Percentiles rank a stretch among this genome's conserved stretches.
Conservation (phyloP, 1,139 yeast species). For the Kurtzmaniella quercitrusa region DNA sequence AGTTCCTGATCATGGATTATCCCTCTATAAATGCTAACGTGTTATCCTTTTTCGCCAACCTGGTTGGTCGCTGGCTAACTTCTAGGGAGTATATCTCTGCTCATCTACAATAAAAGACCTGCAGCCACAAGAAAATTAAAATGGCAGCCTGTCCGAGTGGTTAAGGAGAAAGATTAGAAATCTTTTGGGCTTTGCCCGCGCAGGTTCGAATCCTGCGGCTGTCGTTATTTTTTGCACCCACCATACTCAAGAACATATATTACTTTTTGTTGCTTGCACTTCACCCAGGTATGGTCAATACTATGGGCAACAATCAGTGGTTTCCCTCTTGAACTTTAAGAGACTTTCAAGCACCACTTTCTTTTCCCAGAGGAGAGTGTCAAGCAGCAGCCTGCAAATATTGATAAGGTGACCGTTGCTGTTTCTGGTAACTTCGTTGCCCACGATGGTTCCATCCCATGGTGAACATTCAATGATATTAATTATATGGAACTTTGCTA, state of each 20-base stretch:
- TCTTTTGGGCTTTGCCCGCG: slow-evolving; percentile 35
- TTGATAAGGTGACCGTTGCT: slow-evolving; percentile 5
- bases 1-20: no score
- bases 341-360: neutral
- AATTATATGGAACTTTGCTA: neutral
- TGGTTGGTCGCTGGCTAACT: no score
- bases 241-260: neutral
- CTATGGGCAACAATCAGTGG: slow-evolving; percentile 12
- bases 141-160: slow-evolving; percentile 26
- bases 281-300: slow-evolving; percentile 28
- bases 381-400: slow-evolving; percentile 1
- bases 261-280: slow-evolving; percentile 19
- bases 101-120: neutral
- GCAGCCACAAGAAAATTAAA: neutral
- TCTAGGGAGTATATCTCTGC: no score
- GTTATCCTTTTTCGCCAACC: no score
- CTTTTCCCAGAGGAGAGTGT: slow-evolving; percentile 11
- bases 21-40: no score
- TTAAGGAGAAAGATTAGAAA: slow-evolving; percentile 35
- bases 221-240: slow-evolving; percentile 18
- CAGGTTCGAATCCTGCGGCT: slow-evolving; percentile 37
- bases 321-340: neutral
- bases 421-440: slow-evolving; percentile 9
- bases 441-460: slow-evolving; percentile 9
- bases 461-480: slow-evolving; percentile 2